phyloP scores from a whole-genome alignment of 1,284 basidiomycete genomes.

The Trametes pubescens region DNA sequence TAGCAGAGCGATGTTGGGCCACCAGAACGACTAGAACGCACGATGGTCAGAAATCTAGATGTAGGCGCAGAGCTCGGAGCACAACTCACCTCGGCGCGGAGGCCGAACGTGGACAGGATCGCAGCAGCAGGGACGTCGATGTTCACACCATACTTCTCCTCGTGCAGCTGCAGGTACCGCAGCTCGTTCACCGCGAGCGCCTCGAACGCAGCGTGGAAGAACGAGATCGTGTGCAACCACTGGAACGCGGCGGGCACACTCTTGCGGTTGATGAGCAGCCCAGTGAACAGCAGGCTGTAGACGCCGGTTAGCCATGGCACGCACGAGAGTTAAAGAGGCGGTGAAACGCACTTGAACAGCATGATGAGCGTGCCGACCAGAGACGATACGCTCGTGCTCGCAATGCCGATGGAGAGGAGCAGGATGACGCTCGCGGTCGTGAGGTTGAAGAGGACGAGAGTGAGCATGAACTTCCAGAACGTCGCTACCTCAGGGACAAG shows the following conservation, averaged over 20 bases:
- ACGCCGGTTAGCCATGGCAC: background rate
- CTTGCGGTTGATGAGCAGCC: slow-evolving; percentile 93
- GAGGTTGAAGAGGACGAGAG: slow-evolving; percentile 94
- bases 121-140: slow-evolving; percentile 94
- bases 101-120: slow-evolving; percentile 89
- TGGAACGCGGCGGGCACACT: slow-evolving; percentile 76
- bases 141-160: slow-evolving; percentile 88
- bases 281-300: slow-evolving; percentile 91
- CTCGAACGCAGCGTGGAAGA: slow-evolving; percentile 99
- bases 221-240: slow-evolving; percentile 92
- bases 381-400: slow-evolving; percentile 88
- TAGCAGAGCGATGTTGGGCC: slow-evolving; percentile 88
- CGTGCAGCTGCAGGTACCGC: slow-evolving; percentile 94
- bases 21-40: slow-evolving; percentile 87
- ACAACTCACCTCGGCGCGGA: slow-evolving; percentile 76
- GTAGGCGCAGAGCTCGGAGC: background rate
- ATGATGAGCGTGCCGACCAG: slow-evolving; percentile 94
- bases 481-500: slow-evolving; percentile 88
- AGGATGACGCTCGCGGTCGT: slow-evolving; percentile 93
- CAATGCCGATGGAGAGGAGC: slow-evolving; percentile 88
- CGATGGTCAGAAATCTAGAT: background rate
- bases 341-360: slow-evolving; percentile 89
- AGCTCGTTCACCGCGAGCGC: slow-evolving; percentile 96
- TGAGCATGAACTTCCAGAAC: slow-evolving; percentile 99
- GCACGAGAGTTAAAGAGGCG: background rate